A percentile compares a stretch with the other conserved stretches of the same genome.
These are phyloP conservation scores for Sporothrix curviconia DNA, from an alignment of 2,329 filamentous ascomycete species.

Conservation along the genomic window DNA sequence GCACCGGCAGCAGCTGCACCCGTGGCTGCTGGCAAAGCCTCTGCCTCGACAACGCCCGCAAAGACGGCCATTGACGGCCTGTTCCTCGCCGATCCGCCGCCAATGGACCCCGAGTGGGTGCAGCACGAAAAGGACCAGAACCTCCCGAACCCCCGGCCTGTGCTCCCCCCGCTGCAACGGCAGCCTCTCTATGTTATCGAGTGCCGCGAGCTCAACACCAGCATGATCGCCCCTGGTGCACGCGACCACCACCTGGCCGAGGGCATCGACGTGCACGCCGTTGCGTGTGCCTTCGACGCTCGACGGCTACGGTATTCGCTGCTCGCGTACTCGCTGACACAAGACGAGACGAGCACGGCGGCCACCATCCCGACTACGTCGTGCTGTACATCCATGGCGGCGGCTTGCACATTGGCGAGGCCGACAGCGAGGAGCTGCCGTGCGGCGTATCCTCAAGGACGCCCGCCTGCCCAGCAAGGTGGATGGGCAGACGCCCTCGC, in stretches of 20 bases:
- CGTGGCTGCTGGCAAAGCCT: no score
- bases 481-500: background rate
- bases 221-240: slow-evolving; percentile 30
- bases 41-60: background rate
- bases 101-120: slow-evolving; percentile 36
- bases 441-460: slow-evolving; percentile 35
- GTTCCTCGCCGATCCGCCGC: slow-evolving; percentile 30
- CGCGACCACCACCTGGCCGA: slow-evolving; percentile 33
- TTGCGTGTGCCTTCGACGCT: slow-evolving; percentile 28
- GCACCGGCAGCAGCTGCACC: background rate
- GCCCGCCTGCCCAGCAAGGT: slow-evolving; percentile 16
- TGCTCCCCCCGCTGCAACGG: slow-evolving; percentile 26
- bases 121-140: slow-evolving; percentile 30
- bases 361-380: slow-evolving; percentile 21
- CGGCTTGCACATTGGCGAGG: slow-evolving; percentile 40
- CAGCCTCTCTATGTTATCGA: slow-evolving; percentile 36
- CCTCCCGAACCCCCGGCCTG: slow-evolving; percentile 22
- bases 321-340: slow-evolving; percentile 25
- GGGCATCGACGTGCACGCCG: slow-evolving; percentile 25
- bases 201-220: slow-evolving; percentile 32
- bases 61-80: slow-evolving; percentile 19
- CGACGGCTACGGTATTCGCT: slow-evolving; percentile 31
- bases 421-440: slow-evolving; percentile 43
- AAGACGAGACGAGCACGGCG: background rate
- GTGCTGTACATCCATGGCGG: slow-evolving; percentile 45